Conservation (phyloP, 495 filamentous ascomycete species). For the Cairneyella variabilis region DNA sequence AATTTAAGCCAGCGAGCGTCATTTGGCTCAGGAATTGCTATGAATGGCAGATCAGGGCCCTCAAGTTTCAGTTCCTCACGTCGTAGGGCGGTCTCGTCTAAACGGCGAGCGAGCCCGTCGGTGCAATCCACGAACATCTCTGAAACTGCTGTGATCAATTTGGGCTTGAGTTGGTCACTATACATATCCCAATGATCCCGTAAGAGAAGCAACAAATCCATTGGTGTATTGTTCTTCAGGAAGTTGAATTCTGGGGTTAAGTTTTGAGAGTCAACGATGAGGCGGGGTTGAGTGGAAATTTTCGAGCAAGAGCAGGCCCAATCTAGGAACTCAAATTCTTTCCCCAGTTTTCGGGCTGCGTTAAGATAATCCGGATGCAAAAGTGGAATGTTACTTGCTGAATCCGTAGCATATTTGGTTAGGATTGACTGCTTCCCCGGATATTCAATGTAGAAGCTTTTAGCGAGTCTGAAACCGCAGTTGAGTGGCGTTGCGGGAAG, state of each 20-base stretch:
- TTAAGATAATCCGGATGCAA: slow-evolving; percentile 1
- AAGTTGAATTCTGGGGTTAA: slow-evolving; percentile 7
- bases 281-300: slow-evolving; percentile 1
- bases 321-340: slow-evolving; percentile 2
- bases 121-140: slow-evolving; percentile 1
- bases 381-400: neutral
- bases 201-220: slow-evolving; percentile 9
- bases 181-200: slow-evolving; percentile 6
- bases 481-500: neutral
- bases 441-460: slow-evolving; percentile 7
- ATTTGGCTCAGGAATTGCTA: slow-evolving; percentile 1
- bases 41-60: slow-evolving; percentile 1
- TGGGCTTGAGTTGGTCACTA: neutral
- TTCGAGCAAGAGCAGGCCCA: slow-evolving; percentile 7
- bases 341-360: neutral
- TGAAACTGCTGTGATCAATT: slow-evolving; percentile 1
- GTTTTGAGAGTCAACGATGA: neutral
- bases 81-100: slow-evolving; percentile 1
- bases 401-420: slow-evolving; percentile 1
- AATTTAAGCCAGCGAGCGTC: slow-evolving; percentile 2
- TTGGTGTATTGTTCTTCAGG: neutral
- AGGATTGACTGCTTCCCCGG: slow-evolving; percentile 2
- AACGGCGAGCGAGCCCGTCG: neutral
- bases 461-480: neutral
- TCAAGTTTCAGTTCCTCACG: slow-evolving; percentile 3